Evolutionary conservation across 257 asterid species (phyloP).

Genomic region (Misopates orontium): DNA sequence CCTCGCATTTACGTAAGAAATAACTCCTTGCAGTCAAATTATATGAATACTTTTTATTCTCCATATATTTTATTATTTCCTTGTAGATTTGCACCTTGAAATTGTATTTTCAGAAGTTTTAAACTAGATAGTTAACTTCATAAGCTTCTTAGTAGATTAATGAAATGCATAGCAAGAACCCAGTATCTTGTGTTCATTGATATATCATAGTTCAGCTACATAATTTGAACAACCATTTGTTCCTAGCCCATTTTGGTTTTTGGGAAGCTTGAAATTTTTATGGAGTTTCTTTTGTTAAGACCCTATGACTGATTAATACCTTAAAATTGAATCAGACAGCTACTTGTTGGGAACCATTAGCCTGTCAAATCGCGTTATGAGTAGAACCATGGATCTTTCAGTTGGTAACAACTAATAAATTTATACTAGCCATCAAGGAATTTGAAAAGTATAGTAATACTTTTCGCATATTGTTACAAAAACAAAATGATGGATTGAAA

Average conservation of each 20-base stretch:
- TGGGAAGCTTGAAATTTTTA: no score
- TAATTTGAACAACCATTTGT: neutral
- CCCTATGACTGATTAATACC: no score
- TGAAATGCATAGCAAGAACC: neutral
- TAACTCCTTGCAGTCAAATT: conserved; percentile 20
- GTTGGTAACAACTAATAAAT: no score
- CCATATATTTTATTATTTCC: conserved; percentile 23
- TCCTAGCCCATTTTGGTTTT: no score
- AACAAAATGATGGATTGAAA: neutral
- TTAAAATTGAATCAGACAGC: no score
- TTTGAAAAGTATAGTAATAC: conserved; percentile 3
- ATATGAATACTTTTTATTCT: conserved; percentile 4
- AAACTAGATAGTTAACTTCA: neutral
- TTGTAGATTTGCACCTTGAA: conserved; percentile 6
- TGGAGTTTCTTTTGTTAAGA: no score
- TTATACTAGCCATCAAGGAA: neutral
- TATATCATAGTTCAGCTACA: no score
- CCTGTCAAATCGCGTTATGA: no score
- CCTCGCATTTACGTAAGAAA: conserved; percentile 89
- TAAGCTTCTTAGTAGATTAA: neutral
- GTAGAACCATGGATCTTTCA: no score
- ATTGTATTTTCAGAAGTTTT: conserved; percentile 8
- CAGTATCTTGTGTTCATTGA: neutral
- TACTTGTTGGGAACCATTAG: no score
- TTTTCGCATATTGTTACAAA: neutral